Conservation (phyloP, 2,329 filamentous ascomycete genomes). For the Scorias spongiosa region DNA sequence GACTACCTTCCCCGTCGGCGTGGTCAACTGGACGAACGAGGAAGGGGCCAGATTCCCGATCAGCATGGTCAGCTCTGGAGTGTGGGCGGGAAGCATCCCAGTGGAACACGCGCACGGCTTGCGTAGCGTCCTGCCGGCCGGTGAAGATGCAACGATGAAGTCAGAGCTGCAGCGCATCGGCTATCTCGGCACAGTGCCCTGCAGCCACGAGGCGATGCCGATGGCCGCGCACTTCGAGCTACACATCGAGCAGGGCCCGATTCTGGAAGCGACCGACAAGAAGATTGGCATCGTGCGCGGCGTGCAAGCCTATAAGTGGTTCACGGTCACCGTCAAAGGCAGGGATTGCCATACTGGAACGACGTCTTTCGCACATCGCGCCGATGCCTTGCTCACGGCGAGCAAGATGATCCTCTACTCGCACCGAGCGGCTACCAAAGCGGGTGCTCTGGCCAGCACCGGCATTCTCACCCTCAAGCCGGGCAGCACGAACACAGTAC, state of each 20-base stretch:
- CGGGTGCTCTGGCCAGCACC: constrained; percentile 50
- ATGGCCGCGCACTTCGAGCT: constrained; percentile 70
- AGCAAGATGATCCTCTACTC: constrained; percentile 52
- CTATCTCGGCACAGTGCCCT: constrained; percentile 46
- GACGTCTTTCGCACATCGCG: constrained; percentile 49
- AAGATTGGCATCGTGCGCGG: constrained; percentile 57
- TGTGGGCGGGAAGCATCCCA: constrained; percentile 57
- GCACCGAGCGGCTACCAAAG: constrained; percentile 44
- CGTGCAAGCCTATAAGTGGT: constrained; percentile 64
- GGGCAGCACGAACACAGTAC: constrained; percentile 59
- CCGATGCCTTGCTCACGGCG: constrained; percentile 54
- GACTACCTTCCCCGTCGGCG: constrained; percentile 56
- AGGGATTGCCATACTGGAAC: constrained; percentile 62
- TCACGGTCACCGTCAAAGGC: constrained; percentile 49
- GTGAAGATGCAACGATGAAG: constrained; percentile 46
- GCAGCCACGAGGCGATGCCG: constrained; percentile 43
- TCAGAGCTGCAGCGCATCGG: constrained; percentile 57
- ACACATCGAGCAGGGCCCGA: constrained; percentile 72
- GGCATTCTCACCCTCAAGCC: constrained; percentile 53
- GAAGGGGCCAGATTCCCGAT: constrained; percentile 69
- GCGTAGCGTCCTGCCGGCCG: constrained; percentile 41
- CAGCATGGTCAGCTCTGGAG: constrained; percentile 58
- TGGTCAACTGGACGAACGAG: constrained; percentile 73
- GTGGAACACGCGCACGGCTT: constrained; percentile 47
- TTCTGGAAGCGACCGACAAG: constrained; percentile 48